Percentiles rank a stretch among this genome's conserved stretches.
Evolutionary conservation across 2,329 filamentous ascomycete genomes (phyloP).

Genomic region (Verticillium klebahnii): DNA sequence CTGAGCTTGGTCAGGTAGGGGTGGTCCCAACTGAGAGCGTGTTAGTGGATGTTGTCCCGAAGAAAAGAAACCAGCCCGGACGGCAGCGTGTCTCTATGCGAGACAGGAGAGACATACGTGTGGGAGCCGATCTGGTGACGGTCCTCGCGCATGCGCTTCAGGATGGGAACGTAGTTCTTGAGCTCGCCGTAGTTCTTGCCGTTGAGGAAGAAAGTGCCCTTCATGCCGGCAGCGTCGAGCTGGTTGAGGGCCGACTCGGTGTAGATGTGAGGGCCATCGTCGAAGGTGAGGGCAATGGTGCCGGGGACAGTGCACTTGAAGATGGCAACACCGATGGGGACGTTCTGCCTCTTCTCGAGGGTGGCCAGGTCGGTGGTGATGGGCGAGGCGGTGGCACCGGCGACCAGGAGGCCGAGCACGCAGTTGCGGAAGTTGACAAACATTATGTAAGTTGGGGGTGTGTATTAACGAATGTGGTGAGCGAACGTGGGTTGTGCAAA

Average conservation of each 20-base stretch:
- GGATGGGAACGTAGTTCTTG: not conserved
- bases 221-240: conserved; percentile 21
- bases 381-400: conserved; percentile 19
- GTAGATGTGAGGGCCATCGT: conserved; percentile 38
- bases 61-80: conserved; percentile 11
- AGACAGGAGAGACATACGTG: conserved; percentile 25
- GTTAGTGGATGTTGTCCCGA: conserved; percentile 11
- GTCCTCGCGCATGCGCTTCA: not conserved
- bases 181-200: conserved; percentile 1
- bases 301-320: conserved; percentile 23
- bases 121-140: conserved; percentile 13
- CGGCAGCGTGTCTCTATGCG: conserved; percentile 17
- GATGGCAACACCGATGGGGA: conserved; percentile 19
- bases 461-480: conserved; percentile 1
- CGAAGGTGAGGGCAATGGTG: conserved; percentile 38
- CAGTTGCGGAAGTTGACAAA: not conserved
- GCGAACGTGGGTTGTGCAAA: not conserved
- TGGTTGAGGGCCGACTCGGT: conserved; percentile 34
- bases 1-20: conserved; percentile 31
- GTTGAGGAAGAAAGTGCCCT: conserved; percentile 25
- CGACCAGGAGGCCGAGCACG: conserved; percentile 14
- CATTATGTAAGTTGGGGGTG: not conserved
- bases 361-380: conserved; percentile 16
- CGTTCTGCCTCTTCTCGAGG: conserved; percentile 13
- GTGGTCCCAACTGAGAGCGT: conserved; percentile 36